These are phyloP conservation scores for Saccharomyces uvarum DNA, from an alignment of 1,139 yeast species.

Conservation along the genomic window DNA sequence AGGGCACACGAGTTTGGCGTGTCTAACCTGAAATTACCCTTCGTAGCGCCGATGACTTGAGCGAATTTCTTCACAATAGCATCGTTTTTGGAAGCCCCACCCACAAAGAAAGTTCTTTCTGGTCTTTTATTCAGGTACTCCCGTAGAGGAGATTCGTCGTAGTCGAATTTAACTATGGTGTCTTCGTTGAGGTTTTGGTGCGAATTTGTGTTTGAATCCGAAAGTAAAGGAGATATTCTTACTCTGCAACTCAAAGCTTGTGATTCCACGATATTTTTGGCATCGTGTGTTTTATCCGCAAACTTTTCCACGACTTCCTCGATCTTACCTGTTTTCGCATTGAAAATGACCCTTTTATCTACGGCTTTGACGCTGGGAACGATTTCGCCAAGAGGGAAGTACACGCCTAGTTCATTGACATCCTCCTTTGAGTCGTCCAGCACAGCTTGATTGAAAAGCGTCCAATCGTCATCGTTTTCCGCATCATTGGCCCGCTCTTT, in stretches of 20 bases:
- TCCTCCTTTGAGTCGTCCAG: constrained; percentile 19
- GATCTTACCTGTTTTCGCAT: constrained; percentile 28
- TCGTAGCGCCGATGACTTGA: constrained; percentile 52
- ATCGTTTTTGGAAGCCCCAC: constrained; percentile 73
- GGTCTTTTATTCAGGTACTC: constrained; percentile 43
- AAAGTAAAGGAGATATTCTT: constrained; percentile 67
- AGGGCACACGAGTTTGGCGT: constrained; percentile 87
- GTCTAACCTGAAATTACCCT: constrained; percentile 66
- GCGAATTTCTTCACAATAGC: constrained; percentile 66
- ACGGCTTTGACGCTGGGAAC: constrained; percentile 72
- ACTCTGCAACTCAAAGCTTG: constrained; percentile 80
- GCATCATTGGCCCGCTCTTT: constrained; percentile 23
- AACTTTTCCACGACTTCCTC: constrained; percentile 26
- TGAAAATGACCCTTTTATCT: constrained; percentile 42
- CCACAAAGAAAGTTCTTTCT: constrained; percentile 68
- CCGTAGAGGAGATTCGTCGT: constrained; percentile 23
- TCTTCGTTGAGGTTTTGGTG: constrained; percentile 7
- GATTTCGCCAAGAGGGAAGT: constrained; percentile 83
- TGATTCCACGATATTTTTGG: constrained; percentile 69
- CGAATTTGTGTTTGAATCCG: constrained; percentile 11
- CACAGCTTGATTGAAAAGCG: constrained; percentile 52
- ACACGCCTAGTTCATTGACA: constrained; percentile 57
- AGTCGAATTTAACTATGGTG: constrained; percentile 28
- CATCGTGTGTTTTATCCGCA: constrained; percentile 53
- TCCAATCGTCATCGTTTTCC: constrained; percentile 43